Conservation (phyloP, 805 yeast genomes). For the Teunomyces cretensis region DNA sequence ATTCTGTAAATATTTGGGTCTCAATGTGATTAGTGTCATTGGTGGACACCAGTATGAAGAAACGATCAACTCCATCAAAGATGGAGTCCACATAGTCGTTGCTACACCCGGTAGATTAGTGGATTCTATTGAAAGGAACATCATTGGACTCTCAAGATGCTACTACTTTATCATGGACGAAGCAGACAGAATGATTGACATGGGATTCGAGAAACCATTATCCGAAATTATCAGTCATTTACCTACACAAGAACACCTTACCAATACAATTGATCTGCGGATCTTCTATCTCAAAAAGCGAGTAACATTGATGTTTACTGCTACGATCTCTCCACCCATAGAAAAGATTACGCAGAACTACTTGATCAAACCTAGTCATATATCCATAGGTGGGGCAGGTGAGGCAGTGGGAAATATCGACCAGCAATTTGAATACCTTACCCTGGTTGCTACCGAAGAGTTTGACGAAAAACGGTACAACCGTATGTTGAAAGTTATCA, state of each 20-base stretch:
- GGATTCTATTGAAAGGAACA: conserved; percentile 73
- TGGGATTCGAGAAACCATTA: conserved; percentile 88
- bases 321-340: conserved; percentile 80
- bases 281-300: conserved; percentile 40
- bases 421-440: conserved; percentile 56
- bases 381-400: conserved; percentile 67
- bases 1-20: conserved; percentile 41
- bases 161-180: conserved; percentile 81
- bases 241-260: conserved; percentile 38
- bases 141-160: conserved; percentile 59
- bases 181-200: conserved; percentile 92
- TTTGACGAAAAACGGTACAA: conserved; percentile 38
- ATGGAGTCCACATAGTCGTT: conserved; percentile 75
- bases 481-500: conserved; percentile 39
- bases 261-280: conserved; percentile 28
- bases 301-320: conserved; percentile 89
- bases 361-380: conserved; percentile 58
- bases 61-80: conserved; percentile 56
- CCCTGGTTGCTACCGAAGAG: conserved; percentile 21
- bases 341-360: conserved; percentile 66
- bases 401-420: conserved; percentile 65
- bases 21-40: conserved; percentile 63
- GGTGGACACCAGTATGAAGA: conserved; percentile 90
- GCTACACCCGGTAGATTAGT: conserved; percentile 94
- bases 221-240: conserved; percentile 55